Conservation (phyloP, 371 early-diverging fungal genomes). For the Lichtheimia hyalospora region DNA sequence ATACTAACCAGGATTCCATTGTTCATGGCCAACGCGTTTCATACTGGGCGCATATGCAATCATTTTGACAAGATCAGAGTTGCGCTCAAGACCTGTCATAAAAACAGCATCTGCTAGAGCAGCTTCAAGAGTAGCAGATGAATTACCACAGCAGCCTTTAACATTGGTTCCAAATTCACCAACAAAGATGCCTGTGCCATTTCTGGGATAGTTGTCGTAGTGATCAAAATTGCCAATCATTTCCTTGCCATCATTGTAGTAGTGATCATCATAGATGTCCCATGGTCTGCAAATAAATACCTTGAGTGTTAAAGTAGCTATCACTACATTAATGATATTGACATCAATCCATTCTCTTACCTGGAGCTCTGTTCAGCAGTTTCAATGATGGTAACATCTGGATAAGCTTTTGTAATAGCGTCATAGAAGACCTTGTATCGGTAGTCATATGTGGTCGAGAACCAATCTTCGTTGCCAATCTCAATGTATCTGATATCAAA, state of each 20-base stretch:
- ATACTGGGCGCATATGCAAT: slow-evolving; percentile 24
- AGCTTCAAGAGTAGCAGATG: slow-evolving; percentile 19
- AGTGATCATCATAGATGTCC: slow-evolving; percentile 10
- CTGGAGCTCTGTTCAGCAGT: slow-evolving; percentile 11
- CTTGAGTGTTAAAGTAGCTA: neutral
- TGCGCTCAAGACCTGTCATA: slow-evolving; percentile 22
- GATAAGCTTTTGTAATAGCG: slow-evolving; percentile 20
- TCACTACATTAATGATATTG: neutral
- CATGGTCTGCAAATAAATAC: neutral
- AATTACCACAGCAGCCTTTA: slow-evolving; percentile 17
- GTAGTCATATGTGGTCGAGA: slow-evolving; percentile 17
- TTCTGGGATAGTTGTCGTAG: slow-evolving; percentile 24
- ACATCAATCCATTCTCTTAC: neutral
- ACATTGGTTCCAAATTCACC: slow-evolving; percentile 22
- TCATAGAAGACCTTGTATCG: slow-evolving; percentile 22
- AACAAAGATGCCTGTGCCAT: slow-evolving; percentile 19
- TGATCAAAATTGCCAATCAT: slow-evolving; percentile 14
- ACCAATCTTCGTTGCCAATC: slow-evolving; percentile 23
- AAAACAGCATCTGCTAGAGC: slow-evolving; percentile 24
- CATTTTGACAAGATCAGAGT: slow-evolving; percentile 23
- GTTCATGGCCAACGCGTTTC: slow-evolving; percentile 19
- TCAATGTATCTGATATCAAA: slow-evolving; percentile 20
- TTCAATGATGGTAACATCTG: slow-evolving; percentile 12
- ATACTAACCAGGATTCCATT: slow-evolving; percentile 21
- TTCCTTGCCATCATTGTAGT: slow-evolving; percentile 3